Percentiles rank a stretch among this genome's conserved stretches.
Conservation (phyloP, 768 basidiomycete species). For the Amanita rimosa region DNA sequence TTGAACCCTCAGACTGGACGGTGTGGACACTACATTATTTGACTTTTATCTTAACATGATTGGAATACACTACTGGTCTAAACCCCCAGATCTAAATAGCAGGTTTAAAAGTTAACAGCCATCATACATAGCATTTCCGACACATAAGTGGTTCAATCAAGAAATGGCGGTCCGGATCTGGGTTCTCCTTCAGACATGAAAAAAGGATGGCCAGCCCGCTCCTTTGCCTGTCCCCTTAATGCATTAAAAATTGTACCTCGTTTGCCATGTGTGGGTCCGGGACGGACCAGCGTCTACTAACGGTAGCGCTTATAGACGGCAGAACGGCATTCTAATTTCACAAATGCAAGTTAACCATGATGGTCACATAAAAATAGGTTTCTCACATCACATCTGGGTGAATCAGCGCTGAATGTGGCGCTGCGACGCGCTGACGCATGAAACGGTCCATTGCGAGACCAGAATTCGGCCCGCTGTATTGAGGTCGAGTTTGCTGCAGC, state of each 20-base stretch:
- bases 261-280: neutral
- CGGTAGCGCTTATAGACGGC: conserved; percentile 4
- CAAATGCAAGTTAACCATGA: neutral
- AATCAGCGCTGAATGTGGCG: neutral
- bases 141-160: neutral
- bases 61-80: neutral
- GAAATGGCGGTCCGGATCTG: neutral
- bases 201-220: neutral
- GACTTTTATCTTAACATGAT: neutral
- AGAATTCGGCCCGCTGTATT: neutral
- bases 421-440: neutral
- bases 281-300: conserved; percentile 5
- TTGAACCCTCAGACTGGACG: too few relatives aligned
- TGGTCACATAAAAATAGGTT: neutral
- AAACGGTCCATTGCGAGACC: conserved; percentile 1
- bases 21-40: neutral
- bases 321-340: neutral
- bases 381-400: conserved; percentile 3
- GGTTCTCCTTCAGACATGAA: neutral
- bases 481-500: neutral
- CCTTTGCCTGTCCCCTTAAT: too few relatives aligned
- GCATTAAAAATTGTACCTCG: conserved; percentile 4
- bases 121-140: conserved; percentile 1
- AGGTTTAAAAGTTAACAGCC: neutral
- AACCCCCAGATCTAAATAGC: neutral